Conservation (phyloP, 1,284 basidiomycete genomes). For the Pyrrhoderma noxium region DNA sequence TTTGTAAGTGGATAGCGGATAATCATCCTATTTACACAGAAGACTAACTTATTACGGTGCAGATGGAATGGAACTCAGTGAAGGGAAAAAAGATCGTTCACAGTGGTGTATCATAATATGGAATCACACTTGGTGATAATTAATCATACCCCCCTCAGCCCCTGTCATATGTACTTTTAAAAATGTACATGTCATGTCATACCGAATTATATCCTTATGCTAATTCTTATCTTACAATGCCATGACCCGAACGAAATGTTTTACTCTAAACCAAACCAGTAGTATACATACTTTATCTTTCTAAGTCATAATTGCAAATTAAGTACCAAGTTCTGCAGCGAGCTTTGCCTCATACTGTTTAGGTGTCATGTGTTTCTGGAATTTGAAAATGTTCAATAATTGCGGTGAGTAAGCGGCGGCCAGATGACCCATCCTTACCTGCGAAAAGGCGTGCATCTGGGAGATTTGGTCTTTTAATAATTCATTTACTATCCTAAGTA, state of each 20-base stretch:
- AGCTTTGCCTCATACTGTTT: constrained; percentile 54
- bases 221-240: too few relatives aligned
- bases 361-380: constrained; percentile 69
- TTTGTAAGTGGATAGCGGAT: constrained; percentile 10
- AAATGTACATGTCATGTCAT: too few relatives aligned
- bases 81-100: constrained; percentile 15
- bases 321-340: constrained; percentile 29
- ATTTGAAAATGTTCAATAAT: not conserved
- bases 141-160: too few relatives aligned
- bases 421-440: constrained; percentile 40
- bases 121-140: too few relatives aligned
- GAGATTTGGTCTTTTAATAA: constrained; percentile 64
- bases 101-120: not conserved
- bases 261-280: too few relatives aligned
- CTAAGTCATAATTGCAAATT: not conserved
- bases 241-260: too few relatives aligned
- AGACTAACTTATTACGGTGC: not conserved
- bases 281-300: too few relatives aligned
- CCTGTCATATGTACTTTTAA: too few relatives aligned
- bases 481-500: constrained; percentile 59
- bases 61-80: constrained; percentile 17
- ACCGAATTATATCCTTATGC: too few relatives aligned
- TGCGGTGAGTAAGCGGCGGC: constrained; percentile 2
- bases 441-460: constrained; percentile 78
- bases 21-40: not conserved